phyloP scores from a whole-genome alignment of 345 rosid species.

The Citrus unshiu region DNA sequence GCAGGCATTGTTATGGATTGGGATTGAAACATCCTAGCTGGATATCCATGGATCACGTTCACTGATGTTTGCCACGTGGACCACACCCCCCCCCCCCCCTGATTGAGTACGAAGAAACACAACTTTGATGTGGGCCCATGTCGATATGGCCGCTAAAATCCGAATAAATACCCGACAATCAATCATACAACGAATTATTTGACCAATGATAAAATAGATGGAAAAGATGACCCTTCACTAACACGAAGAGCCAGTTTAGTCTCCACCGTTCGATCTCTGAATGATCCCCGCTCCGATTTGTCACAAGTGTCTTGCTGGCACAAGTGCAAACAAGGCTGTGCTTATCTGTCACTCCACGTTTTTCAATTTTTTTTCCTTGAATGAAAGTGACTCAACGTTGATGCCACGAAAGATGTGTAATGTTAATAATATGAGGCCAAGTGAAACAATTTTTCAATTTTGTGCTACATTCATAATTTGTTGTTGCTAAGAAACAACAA shows the following conservation, averaged over 20 bases:
- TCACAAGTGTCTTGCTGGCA: not conserved
- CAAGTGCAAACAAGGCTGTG: not conserved
- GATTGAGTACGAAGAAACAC: not conserved
- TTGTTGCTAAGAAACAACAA: not conserved
- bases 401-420: too few relatives aligned
- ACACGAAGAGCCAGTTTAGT: slow-evolving; percentile 18
- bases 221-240: slow-evolving; percentile 14
- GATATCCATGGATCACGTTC: not conserved
- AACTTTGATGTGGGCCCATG: not conserved
- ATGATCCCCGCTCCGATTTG: not conserved
- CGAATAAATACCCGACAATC: not conserved
- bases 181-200: not conserved
- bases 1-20: too few relatives aligned
- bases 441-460: too few relatives aligned
- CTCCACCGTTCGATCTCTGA: slow-evolving; percentile 8
- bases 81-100: not conserved
- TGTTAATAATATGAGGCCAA: not conserved
- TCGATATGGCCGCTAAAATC: not conserved
- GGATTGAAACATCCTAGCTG: too few relatives aligned
- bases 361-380: too few relatives aligned
- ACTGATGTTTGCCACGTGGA: not conserved
- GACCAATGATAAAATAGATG: not conserved
- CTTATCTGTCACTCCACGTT: slow-evolving; percentile 12
- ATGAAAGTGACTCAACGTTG: not conserved
- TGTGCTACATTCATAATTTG: not conserved